Percentiles rank a stretch among this genome's conserved stretches.
Evolutionary conservation across 2,329 filamentous ascomycete species (phyloP).

Genomic region (Ophiostoma sp.): DNA sequence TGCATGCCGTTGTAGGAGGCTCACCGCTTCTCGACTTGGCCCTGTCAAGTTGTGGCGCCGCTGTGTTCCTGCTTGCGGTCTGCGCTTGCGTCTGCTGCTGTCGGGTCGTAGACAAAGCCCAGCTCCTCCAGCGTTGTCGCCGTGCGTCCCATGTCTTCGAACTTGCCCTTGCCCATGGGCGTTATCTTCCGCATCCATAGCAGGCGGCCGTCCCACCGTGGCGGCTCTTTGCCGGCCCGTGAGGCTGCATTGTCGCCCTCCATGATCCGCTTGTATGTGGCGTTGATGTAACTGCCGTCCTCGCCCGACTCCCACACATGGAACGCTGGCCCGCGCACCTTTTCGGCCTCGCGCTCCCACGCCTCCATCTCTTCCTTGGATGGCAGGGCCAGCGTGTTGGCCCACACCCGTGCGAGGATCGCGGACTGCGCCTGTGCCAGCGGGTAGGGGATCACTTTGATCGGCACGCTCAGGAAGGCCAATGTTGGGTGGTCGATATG

Average conservation of each 20-base stretch:
- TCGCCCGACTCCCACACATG: conserved; percentile 49
- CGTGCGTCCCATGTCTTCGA: conserved; percentile 58
- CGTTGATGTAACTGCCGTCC: conserved; percentile 67
- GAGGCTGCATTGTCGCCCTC: conserved; percentile 35
- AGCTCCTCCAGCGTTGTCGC: conserved; percentile 65
- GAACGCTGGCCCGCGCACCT: conserved; percentile 38
- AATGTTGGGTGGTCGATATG: conserved; percentile 70
- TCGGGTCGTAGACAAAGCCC: conserved; percentile 54
- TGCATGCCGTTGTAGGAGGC: not conserved
- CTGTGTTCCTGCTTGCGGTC: not conserved
- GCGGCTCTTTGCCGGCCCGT: conserved; percentile 59
- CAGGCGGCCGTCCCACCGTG: conserved; percentile 63
- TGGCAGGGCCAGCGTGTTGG: conserved; percentile 59
- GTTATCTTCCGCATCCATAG: conserved; percentile 68
- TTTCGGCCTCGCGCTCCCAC: conserved; percentile 63
- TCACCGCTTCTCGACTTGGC: conserved; percentile 4
- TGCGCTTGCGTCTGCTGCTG: not conserved
- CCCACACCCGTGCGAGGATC: conserved; percentile 70
- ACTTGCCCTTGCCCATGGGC: conserved; percentile 64
- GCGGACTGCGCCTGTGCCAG: conserved; percentile 73
- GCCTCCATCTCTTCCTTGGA: conserved; percentile 55
- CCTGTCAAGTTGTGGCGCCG: not conserved
- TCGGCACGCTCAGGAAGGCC: conserved; percentile 67
- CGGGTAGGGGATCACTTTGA: conserved; percentile 84
- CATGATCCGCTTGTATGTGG: conserved; percentile 57